A percentile compares a stretch with the other conserved stretches of the same genome.
Evolutionary conservation across 2,329 filamentous ascomycete genomes (phyloP).

Genomic region (Ophiocordyceps camponoti-saundersi): DNA sequence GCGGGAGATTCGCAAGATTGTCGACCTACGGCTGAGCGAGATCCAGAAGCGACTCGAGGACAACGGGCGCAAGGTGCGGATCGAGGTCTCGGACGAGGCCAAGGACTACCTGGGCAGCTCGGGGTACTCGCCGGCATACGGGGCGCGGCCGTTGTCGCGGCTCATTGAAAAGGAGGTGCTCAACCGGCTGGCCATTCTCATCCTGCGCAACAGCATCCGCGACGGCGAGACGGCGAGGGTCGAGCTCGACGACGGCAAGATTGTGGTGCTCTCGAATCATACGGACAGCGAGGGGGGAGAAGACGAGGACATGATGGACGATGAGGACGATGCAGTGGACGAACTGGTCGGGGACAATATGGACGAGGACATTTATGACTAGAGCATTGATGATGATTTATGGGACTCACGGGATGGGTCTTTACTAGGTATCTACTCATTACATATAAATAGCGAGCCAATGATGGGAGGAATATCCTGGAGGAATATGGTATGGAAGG

Average conservation of each 20-base stretch:
- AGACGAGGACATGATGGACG: constrained; percentile 56
- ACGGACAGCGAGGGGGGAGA: constrained; percentile 39
- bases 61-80: constrained; percentile 74
- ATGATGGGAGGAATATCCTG: no score
- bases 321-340: constrained; percentile 55
- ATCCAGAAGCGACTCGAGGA: constrained; percentile 80
- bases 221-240: constrained; percentile 77
- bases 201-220: constrained; percentile 66
- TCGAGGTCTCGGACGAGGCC: constrained; percentile 68
- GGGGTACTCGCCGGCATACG: constrained; percentile 90
- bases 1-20: constrained; percentile 83
- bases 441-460: no score
- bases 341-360: constrained; percentile 46
- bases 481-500: no score
- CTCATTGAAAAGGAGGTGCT: constrained; percentile 96
- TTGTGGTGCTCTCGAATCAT: constrained; percentile 74
- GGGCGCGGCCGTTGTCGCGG: constrained; percentile 71
- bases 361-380: constrained; percentile 39
- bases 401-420: no score
- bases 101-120: constrained; percentile 85
- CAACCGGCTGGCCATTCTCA: constrained; percentile 81
- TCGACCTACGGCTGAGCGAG: constrained; percentile 73
- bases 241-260: constrained; percentile 61
- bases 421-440: no score
- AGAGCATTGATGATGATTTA: constrained; percentile 3